These are phyloP conservation scores for Termitomyces sp. DNA, from an alignment of 1,284 basidiomycete species.

Conservation along the genomic window DNA sequence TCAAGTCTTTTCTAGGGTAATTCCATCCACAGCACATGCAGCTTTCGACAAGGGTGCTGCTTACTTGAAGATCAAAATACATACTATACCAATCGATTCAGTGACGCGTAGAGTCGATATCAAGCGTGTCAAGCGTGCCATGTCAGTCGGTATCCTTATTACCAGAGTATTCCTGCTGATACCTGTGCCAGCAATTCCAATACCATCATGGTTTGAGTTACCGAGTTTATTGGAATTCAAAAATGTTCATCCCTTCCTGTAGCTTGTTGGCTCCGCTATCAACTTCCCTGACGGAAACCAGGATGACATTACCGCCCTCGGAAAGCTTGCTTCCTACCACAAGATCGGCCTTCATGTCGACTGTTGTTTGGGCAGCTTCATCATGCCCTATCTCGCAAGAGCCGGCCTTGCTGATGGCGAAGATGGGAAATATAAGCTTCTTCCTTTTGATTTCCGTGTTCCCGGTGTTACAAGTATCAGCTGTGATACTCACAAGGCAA, in stretches of 20 bases:
- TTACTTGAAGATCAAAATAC: slow-evolving; percentile 92
- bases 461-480: slow-evolving; percentile 86
- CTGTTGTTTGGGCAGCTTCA: slow-evolving; percentile 89
- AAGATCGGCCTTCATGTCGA: slow-evolving; percentile 91
- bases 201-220: slow-evolving; percentile 64
- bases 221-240: slow-evolving; percentile 1
- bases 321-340: slow-evolving; percentile 68
- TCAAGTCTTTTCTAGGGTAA: slow-evolving; percentile 50
- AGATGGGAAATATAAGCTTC: slow-evolving; percentile 44
- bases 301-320: slow-evolving; percentile 85
- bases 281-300: slow-evolving; percentile 91
- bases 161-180: neutral
- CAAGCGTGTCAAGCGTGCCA: slow-evolving; percentile 75
- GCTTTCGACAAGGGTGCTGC: slow-evolving; percentile 93
- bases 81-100: slow-evolving; percentile 83
- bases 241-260: slow-evolving; percentile 9
- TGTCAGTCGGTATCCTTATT: slow-evolving; percentile 47
- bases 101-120: slow-evolving; percentile 79
- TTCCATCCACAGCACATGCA: slow-evolving; percentile 86
- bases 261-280: slow-evolving; percentile 87
- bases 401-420: slow-evolving; percentile 49
- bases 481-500: slow-evolving; percentile 89
- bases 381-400: slow-evolving; percentile 82
- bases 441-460: slow-evolving; percentile 85
- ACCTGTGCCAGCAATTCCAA: slow-evolving; percentile 58